Evolutionary conservation across 2,329 filamentous ascomycete species (phyloP), one percentile per base, ranked within the genome.

Genomic region (Trichoderma gracile): DNA sequence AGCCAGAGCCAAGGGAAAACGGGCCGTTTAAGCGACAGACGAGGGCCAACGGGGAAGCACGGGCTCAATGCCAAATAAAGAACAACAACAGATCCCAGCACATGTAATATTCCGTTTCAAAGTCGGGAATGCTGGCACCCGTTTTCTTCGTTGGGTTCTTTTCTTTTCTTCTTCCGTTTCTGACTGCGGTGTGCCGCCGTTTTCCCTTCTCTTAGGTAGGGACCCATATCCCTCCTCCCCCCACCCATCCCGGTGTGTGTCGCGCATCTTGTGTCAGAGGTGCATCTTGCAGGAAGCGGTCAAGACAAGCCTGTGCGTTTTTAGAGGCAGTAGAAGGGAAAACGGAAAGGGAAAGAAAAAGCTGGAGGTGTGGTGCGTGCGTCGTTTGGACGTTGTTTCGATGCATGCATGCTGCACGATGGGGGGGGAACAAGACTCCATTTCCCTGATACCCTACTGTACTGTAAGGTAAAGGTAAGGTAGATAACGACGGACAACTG

Each of bases 211-310:
- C n/a, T n/a, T n/a, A n/a, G n/a, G n/a, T n/a, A n/a, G n/a, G n/a
- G n/a, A n/a, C n/a, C n/a, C n/a, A n/a, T n/a, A n/a, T 14, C 33
- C 33, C 33, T 10, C 3, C 2, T 9, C 10, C 8, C 10, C 10
- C 33, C 10, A 10, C 5, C 33, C 33, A 14, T 38, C 50, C 50
- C 30, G 49, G 19, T 40, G 25, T 40, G 25, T 53, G 54, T 52
- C 59, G 59, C 50, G 59, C 54, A 46, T 38, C 33, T 38, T 12
- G 33, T 55, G 49, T 53, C 47, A 50, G 47, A 53, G 46, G 63
- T 50, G 57, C 53, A 45, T 57, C 21, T 50, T 65, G 63, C 56
- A 65, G 63, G 57, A 38, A 59, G 63, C 63, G 63, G 63, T 65
- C 63, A 65, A 38, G 33, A 38, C 49, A 61, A 30, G 56, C 55